Conservation (phyloP, 2,329 filamentous ascomycete species). For the Fusarium sp. region DNA sequence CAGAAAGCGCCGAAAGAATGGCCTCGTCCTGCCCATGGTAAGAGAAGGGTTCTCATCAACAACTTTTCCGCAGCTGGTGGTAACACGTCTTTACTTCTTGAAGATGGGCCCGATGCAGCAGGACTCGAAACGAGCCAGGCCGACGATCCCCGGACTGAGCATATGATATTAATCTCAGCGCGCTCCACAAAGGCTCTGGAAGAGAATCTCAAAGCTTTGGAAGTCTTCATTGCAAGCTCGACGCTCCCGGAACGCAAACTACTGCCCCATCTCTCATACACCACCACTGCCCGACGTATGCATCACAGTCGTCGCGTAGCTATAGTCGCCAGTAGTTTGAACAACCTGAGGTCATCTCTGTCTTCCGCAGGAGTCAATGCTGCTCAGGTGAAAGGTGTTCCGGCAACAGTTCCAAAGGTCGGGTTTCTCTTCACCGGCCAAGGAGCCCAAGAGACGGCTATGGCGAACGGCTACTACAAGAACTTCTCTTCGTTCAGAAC, state of each 20-base stretch:
- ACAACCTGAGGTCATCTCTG: neutral
- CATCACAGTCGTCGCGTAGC: neutral
- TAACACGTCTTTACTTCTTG: neutral
- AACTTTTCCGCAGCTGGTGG: conserved; percentile 11
- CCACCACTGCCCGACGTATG: neutral
- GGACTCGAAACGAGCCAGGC: neutral
- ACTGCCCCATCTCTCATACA: conserved; percentile 1
- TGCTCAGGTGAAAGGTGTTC: neutral
- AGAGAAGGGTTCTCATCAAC: neutral
- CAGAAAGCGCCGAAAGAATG: neutral
- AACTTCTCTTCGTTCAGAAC: neutral
- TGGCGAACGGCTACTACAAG: conserved; percentile 1
- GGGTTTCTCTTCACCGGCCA: neutral
- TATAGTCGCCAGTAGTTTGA: neutral
- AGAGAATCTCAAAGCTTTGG: neutral
- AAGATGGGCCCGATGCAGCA: neutral
- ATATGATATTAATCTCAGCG: neutral
- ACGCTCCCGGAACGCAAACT: neutral
- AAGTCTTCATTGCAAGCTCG: neutral
- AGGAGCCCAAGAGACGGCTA: conserved; percentile 4
- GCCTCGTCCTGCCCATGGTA: neutral
- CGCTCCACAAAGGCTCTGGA: neutral
- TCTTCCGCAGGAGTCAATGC: neutral
- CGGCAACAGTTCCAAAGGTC: neutral
- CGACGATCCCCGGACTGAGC: neutral